phyloP scores from a whole-genome alignment of 768 basidiomycete genomes.

The Lactifluus subvellereus region DNA sequence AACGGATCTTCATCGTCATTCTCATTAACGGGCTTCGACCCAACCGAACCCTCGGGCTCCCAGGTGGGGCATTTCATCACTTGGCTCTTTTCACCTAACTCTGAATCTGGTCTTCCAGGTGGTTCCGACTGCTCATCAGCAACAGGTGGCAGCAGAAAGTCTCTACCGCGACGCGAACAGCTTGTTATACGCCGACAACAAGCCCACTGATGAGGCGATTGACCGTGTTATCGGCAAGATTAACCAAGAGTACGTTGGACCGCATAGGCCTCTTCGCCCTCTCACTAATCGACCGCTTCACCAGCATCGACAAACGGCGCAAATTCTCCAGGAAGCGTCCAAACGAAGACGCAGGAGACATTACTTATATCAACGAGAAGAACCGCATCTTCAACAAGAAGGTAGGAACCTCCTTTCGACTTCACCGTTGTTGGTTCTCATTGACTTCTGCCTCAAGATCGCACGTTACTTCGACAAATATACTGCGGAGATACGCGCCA shows the following conservation, averaged over 20 bases:
- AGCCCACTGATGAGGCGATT: conserved; percentile 92
- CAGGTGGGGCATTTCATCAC: conserved; percentile 31
- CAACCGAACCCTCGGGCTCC: conserved; percentile 38
- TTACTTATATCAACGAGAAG: conserved; percentile 99
- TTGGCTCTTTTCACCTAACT: not conserved
- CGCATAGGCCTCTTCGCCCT: conserved; percentile 10
- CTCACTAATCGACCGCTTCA: not conserved
- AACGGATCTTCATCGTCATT: conserved; percentile 35
- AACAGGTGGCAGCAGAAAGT: conserved; percentile 66
- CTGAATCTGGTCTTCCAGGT: conserved; percentile 33
- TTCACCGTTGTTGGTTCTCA: not conserved
- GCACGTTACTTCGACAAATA: conserved; percentile 96
- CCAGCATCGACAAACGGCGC: conserved; percentile 81
- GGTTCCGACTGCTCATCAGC: conserved; percentile 51
- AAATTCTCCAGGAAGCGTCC: conserved; percentile 85
- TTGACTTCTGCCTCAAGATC: conserved; percentile 47
- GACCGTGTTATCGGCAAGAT: conserved; percentile 89
- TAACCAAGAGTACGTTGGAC: conserved; percentile 75
- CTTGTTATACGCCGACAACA: conserved; percentile 89
- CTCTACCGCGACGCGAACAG: conserved; percentile 93
- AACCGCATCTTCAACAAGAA: conserved; percentile 99
- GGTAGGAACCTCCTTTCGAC: conserved; percentile 37
- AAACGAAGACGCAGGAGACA: conserved; percentile 92
- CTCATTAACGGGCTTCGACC: conserved; percentile 47
- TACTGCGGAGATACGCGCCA: conserved; percentile 91